These are phyloP conservation scores for Hordeum vulgare DNA, from an alignment of 176 grass and related monocot genomes.

Conservation along the genomic window DNA sequence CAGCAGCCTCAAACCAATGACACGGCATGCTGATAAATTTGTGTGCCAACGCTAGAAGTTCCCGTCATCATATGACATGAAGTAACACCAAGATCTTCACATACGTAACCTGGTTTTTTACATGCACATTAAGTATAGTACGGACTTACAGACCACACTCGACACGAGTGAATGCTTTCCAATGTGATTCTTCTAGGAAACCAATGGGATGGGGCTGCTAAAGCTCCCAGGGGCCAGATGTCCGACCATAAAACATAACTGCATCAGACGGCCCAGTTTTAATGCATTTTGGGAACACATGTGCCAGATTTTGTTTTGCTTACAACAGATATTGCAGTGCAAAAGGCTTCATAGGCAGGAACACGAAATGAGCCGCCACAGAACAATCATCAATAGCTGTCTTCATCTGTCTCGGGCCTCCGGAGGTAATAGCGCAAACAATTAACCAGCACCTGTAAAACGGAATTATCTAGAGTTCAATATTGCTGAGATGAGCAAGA, in stretches of 20 bases:
- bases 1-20: not conserved
- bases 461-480: not conserved
- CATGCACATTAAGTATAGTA: conserved; percentile 13
- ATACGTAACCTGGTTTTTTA: conserved; percentile 8
- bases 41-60: not conserved
- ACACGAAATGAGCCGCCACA: not conserved
- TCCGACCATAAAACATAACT: not conserved
- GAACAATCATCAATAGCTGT: conserved; percentile 80
- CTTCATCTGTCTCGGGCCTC: conserved; percentile 94
- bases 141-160: conserved; percentile 1
- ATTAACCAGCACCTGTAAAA: conserved; percentile 59
- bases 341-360: conserved; percentile 7
- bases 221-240: conserved; percentile 15
- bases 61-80: not conserved
- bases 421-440: conserved; percentile 81
- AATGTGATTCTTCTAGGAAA: conserved; percentile 23
- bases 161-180: conserved; percentile 1
- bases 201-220: not conserved
- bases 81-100: not conserved
- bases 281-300: not conserved
- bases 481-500: conserved; percentile 2
- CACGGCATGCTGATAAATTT: not conserved
- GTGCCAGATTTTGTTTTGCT: not conserved
- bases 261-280: conserved; percentile 10
- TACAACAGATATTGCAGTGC: conserved; percentile 8